A percentile compares a stretch with the other conserved stretches of the same genome.
These are phyloP conservation scores for Hyphopichia pseudoburtonii DNA, from an alignment of 1,139 yeast species.

Conservation along the genomic window DNA sequence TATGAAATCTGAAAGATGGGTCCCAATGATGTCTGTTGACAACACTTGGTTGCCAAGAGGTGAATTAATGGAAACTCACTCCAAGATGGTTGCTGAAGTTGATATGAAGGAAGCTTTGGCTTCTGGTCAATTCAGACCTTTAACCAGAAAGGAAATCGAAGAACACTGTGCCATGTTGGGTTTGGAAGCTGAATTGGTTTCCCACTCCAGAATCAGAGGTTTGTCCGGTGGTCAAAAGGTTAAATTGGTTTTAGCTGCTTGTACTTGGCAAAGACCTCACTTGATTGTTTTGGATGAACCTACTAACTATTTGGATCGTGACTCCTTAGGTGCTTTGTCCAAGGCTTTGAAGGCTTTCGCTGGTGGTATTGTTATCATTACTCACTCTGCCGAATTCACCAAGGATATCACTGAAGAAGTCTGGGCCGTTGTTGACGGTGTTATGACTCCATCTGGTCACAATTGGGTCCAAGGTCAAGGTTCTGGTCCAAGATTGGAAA, in stretches of 20 bases:
- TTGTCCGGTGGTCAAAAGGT: conserved; percentile 99
- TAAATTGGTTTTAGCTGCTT: conserved; percentile 98
- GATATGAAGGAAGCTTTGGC: conserved; percentile 99
- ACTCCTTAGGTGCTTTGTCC: conserved; percentile 98
- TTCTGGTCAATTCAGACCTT: conserved; percentile 99
- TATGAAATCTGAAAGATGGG: conserved; percentile 99
- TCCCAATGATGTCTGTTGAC: conserved; percentile 99
- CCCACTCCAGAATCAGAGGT: conserved; percentile 99
- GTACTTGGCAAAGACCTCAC: conserved; percentile 99
- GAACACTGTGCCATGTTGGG: conserved; percentile 98
- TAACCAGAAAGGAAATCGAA: conserved; percentile 99
- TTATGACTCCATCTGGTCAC: conserved; percentile 99
- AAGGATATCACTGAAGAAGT: conserved; percentile 98
- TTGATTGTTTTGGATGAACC: conserved; percentile 99
- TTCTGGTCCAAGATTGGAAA: conserved; percentile 95
- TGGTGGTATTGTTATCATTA: conserved; percentile 99
- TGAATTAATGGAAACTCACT: conserved; percentile 96
- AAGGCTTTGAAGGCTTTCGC: conserved; percentile 98
- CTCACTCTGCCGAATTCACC: conserved; percentile 99
- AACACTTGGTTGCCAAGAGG: conserved; percentile 99
- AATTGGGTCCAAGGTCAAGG: conserved; percentile 99
- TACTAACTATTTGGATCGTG: conserved; percentile 98
- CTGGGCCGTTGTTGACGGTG: conserved; percentile 98
- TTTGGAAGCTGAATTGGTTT: conserved; percentile 97
- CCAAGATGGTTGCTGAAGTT: conserved; percentile 99